Evolutionary conservation across 305 asterid genomes (phyloP).

Genomic region (Solanum hybrid): DNA sequence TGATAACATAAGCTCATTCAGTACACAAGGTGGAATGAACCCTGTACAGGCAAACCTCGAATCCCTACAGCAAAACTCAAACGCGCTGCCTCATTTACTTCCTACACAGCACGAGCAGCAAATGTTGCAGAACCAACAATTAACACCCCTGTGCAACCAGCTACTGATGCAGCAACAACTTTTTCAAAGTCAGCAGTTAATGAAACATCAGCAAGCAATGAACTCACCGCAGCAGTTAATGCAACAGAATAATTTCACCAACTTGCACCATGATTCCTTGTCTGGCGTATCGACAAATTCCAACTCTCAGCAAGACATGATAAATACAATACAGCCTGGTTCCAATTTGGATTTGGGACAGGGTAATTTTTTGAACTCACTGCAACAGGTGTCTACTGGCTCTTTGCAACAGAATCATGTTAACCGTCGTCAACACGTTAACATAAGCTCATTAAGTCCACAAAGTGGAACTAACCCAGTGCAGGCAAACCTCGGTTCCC

Average conservation of each 20-base stretch:
- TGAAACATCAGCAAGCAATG: conserved; percentile 31
- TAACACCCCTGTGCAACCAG: conserved; percentile 38
- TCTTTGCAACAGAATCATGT: conserved; percentile 68
- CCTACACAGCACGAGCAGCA: conserved; percentile 67
- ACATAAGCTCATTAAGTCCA: conserved; percentile 44
- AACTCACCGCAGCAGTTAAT: conserved; percentile 33
- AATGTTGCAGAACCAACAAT: conserved; percentile 39
- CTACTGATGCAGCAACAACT: conserved; percentile 53
- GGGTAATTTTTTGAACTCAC: conserved; percentile 47
- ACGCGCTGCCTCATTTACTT: conserved; percentile 56
- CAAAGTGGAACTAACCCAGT: conserved; percentile 45
- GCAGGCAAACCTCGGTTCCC: conserved; percentile 54
- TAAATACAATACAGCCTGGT: conserved; percentile 44
- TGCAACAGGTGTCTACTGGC: conserved; percentile 63
- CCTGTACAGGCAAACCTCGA: conserved; percentile 52
- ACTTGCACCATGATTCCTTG: conserved; percentile 41
- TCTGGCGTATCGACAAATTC: conserved; percentile 18
- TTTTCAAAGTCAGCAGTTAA: conserved; percentile 47
- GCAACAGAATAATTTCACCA: conserved; percentile 36
- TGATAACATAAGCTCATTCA: conserved; percentile 46
- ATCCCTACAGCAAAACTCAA: conserved; percentile 53
- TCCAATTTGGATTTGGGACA: conserved; percentile 55
- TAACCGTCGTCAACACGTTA: conserved; percentile 59
- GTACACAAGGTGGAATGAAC: conserved; percentile 49
- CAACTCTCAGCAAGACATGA: conserved; percentile 63